Percentiles rank a stretch among this genome's conserved stretches.
Conservation (phyloP, 1,139 yeast species). For the Pichia cactophila region DNA sequence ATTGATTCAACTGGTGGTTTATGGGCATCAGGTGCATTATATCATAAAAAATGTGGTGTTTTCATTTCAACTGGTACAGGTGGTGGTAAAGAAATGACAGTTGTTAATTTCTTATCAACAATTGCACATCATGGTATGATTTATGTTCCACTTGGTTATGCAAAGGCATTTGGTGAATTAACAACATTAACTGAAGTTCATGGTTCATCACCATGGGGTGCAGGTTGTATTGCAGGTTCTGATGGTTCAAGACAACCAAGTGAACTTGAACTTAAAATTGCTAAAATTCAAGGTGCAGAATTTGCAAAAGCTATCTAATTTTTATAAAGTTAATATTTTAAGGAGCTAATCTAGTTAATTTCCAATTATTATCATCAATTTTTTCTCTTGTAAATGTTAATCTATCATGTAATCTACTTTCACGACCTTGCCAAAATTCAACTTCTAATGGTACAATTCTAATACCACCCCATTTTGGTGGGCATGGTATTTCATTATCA, state of each 20-base stretch:
- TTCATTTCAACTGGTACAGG: constrained; percentile 80
- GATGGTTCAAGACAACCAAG: constrained; percentile 75
- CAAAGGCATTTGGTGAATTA: constrained; percentile 49
- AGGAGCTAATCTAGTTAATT: constrained; percentile 67
- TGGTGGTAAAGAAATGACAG: constrained; percentile 77
- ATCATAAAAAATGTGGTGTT: constrained; percentile 70
- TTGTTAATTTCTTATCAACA: constrained; percentile 55
- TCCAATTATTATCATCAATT: constrained; percentile 46
- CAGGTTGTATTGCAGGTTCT: constrained; percentile 71
- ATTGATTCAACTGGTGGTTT: constrained; percentile 79
- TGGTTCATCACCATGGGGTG: constrained; percentile 88
- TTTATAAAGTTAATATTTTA: constrained; percentile 7
- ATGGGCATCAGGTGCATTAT: constrained; percentile 70
- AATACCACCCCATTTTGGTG: constrained; percentile 94
- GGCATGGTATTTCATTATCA: constrained; percentile 72
- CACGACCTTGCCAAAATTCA: constrained; percentile 97
- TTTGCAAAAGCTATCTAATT: constrained; percentile 40
- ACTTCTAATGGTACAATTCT: constrained; percentile 81
- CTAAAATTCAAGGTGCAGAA: constrained; percentile 53
- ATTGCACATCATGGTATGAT: constrained; percentile 75
- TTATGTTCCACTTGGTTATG: constrained; percentile 76
- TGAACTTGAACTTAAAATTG: constrained; percentile 58
- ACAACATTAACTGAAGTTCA: constrained; percentile 61
- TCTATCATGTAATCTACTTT: constrained; percentile 85
- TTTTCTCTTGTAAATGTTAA: constrained; percentile 58